A percentile compares a stretch with the other conserved stretches of the same genome.
These are phyloP conservation scores for Pythium oligandrum DNA, from an alignment of 352 stramenopile genomes.

Conservation along the genomic window DNA sequence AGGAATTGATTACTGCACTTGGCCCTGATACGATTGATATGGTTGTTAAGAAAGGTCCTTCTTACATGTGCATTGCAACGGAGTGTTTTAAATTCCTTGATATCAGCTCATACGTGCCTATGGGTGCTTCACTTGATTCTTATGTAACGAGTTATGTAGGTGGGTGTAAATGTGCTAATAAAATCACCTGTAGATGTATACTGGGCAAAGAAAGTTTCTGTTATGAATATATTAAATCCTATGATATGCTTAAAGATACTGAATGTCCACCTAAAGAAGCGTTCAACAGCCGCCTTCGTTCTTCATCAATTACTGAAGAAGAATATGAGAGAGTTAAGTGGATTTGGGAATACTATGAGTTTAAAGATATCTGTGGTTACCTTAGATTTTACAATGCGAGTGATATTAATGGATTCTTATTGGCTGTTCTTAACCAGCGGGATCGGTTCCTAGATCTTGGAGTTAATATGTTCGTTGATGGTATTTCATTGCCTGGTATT, in stretches of 20 bases:
- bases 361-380: slow-evolving; percentile 23
- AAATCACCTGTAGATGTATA: slow-evolving; percentile 19
- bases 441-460: slow-evolving; percentile 16
- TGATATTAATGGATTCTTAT: slow-evolving; percentile 19
- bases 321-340: slow-evolving; percentile 22
- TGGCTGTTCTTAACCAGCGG: slow-evolving; percentile 12
- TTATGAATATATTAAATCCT: slow-evolving; percentile 24
- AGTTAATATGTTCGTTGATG: slow-evolving; percentile 27
- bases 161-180: slow-evolving; percentile 23
- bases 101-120: slow-evolving; percentile 22
- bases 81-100: slow-evolving; percentile 21
- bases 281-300: slow-evolving; percentile 14
- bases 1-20: slow-evolving; percentile 16
- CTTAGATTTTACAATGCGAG: slow-evolving; percentile 26
- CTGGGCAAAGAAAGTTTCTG: slow-evolving; percentile 17
- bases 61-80: slow-evolving; percentile 23
- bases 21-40: too few species aligned
- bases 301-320: slow-evolving; percentile 10
- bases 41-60: slow-evolving; percentile 18
- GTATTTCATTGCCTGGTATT: too few species aligned
- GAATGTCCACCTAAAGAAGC: slow-evolving; percentile 13
- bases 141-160: slow-evolving; percentile 22
- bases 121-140: slow-evolving; percentile 16
- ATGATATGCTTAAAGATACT: slow-evolving; percentile 17
- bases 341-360: slow-evolving; percentile 21